Conservation (phyloP, 2,329 filamentous ascomycete genomes). For the Tolypocladium tundrense region DNA sequence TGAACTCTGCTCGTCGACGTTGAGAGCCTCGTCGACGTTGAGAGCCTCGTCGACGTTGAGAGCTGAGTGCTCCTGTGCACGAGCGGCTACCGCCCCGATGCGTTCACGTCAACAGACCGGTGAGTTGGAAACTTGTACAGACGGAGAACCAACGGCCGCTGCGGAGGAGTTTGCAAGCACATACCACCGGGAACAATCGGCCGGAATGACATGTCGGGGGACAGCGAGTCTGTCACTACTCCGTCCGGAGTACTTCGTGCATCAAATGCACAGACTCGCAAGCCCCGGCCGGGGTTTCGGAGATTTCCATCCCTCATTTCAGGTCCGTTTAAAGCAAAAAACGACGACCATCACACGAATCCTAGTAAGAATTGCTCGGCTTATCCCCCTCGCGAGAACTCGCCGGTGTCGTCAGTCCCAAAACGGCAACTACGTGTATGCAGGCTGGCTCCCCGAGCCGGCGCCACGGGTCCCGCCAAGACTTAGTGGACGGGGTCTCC, state of each 20-base stretch:
- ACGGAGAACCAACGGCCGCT: not conserved
- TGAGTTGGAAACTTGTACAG: no score
- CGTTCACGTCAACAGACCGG: no score
- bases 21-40: no score
- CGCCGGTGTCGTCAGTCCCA: not conserved
- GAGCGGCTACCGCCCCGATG: no score
- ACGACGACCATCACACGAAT: no score
- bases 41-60: not conserved
- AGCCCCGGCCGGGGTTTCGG: no score
- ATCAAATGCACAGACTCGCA: no score
- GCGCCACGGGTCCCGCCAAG: not conserved
- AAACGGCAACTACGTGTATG: conserved; percentile 16
- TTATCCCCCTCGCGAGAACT: not conserved
- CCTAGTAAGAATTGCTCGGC: not conserved
- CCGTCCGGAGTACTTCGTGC: no score
- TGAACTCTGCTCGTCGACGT: not conserved
- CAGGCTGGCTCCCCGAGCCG: not conserved
- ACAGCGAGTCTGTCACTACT: no score
- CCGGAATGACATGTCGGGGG: not conserved
- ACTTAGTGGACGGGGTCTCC: no score
- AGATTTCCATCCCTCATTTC: no score
- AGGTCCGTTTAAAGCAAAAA: no score
- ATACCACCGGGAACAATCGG: not conserved
- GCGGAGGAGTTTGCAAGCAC: not conserved
- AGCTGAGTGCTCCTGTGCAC: not conserved